phyloP scores from a whole-genome alignment of 2,329 filamentous ascomycete species.

The Fusarium chaquense region DNA sequence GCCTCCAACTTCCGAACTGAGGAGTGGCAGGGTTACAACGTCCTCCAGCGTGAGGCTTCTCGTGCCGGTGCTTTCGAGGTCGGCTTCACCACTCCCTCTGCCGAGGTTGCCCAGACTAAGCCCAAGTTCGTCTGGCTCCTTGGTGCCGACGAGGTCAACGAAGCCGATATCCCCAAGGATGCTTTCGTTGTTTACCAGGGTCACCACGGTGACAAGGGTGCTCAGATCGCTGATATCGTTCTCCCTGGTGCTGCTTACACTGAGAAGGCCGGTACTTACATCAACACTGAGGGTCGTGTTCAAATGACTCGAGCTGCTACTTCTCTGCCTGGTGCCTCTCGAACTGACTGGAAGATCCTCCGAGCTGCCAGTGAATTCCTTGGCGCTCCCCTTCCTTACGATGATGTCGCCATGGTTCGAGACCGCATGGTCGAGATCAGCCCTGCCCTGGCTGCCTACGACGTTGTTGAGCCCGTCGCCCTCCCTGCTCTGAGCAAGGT shows the following conservation, averaged over 20 bases:
- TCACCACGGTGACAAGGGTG: slow-evolving; percentile 94
- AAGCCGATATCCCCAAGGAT: slow-evolving; percentile 90
- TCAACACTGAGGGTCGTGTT: slow-evolving; percentile 97
- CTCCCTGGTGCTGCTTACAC: slow-evolving; percentile 96
- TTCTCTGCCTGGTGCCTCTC: slow-evolving; percentile 85
- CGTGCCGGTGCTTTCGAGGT: slow-evolving; percentile 94
- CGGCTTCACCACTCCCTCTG: slow-evolving; percentile 89
- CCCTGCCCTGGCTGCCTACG: slow-evolving; percentile 88
- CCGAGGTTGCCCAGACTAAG: slow-evolving; percentile 82
- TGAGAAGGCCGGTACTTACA: slow-evolving; percentile 94
- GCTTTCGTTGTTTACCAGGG: slow-evolving; percentile 98
- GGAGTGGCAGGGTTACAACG: slow-evolving; percentile 98
- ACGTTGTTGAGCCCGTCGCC: slow-evolving; percentile 86
- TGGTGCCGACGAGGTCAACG: slow-evolving; percentile 89
- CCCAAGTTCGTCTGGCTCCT: slow-evolving; percentile 98
- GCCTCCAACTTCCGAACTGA: slow-evolving; percentile 85
- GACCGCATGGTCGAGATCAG: slow-evolving; percentile 97
- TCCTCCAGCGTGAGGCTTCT: slow-evolving; percentile 93
- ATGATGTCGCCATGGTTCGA: slow-evolving; percentile 88
- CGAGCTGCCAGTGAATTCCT: slow-evolving; percentile 93
- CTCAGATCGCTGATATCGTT: slow-evolving; percentile 91
- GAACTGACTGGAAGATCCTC: slow-evolving; percentile 99
- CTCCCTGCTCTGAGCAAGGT: slow-evolving; percentile 85
- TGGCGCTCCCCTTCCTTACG: slow-evolving; percentile 87
- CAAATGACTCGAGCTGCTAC: slow-evolving; percentile 94